A percentile compares a stretch with the other conserved stretches of the same genome.
These are phyloP conservation scores for Amborella trichopoda DNA, from an alignment of 164 flowering plant genomes.

Conservation along the genomic window DNA sequence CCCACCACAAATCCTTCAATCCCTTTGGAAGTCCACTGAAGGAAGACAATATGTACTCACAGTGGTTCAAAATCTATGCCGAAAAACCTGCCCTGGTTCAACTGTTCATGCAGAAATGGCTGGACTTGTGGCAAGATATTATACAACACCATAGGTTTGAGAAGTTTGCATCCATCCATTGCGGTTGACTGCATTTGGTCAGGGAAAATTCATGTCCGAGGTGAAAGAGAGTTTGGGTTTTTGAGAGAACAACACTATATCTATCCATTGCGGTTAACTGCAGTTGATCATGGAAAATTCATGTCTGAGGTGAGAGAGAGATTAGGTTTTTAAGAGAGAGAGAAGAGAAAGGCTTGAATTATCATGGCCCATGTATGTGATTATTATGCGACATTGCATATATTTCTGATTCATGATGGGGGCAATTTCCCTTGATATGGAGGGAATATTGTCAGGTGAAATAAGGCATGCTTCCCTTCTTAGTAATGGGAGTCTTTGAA, in stretches of 20 bases:
- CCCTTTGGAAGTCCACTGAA: constrained; percentile 23
- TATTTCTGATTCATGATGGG: too few species aligned
- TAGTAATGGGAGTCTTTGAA: too few species aligned
- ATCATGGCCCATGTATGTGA: too few species aligned
- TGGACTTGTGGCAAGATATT: constrained; percentile 6
- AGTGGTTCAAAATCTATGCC: constrained; percentile 5
- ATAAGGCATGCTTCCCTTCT: too few species aligned
- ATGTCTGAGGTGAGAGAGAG: not conserved
- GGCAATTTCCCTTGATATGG: too few species aligned
- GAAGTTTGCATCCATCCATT: not conserved
- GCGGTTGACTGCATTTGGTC: not conserved
- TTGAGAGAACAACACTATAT: not conserved
- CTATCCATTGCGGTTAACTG: not conserved
- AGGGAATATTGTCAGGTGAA: too few species aligned
- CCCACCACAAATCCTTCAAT: constrained; percentile 21
- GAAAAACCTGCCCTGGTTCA: constrained; percentile 5
- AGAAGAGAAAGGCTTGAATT: too few species aligned
- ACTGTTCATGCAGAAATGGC: not conserved
- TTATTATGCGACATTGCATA: too few species aligned
- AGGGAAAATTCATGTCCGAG: not conserved
- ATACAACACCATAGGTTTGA: not conserved
- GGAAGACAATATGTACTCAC: constrained; percentile 16
- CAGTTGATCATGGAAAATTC: not conserved
- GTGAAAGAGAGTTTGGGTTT: not conserved
- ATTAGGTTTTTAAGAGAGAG: too few species aligned